A percentile compares a stretch with the other conserved stretches of the same genome.
These are phyloP conservation scores for Ganoderma leucocontextum DNA, from an alignment of 1,284 basidiomycete genomes.

Conservation along the genomic window DNA sequence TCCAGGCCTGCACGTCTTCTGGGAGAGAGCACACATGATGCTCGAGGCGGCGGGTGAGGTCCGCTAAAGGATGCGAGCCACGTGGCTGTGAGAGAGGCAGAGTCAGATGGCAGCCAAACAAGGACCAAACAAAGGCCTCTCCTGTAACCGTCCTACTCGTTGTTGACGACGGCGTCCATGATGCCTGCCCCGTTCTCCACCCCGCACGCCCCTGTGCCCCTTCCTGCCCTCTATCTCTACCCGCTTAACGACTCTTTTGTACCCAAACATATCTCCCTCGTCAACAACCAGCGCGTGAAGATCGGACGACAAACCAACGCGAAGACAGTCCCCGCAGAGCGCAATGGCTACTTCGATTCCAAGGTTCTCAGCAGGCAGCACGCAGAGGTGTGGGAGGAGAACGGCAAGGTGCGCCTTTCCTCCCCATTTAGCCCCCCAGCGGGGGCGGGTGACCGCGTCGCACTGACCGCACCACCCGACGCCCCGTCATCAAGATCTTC, in stretches of 20 bases:
- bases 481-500: slow-evolving; percentile 71
- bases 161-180: slow-evolving; percentile 43
- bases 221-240: slow-evolving; percentile 88
- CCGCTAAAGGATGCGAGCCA: slow-evolving; percentile 27
- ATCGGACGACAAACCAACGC: slow-evolving; percentile 98
- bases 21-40: slow-evolving; percentile 23
- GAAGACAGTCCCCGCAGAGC: slow-evolving; percentile 93
- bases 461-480: slow-evolving; percentile 6
- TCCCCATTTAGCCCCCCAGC: neutral
- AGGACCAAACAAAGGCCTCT: slow-evolving; percentile 38
- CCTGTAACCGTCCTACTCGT: slow-evolving; percentile 39
- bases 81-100: slow-evolving; percentile 29
- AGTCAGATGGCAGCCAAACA: slow-evolving; percentile 39
- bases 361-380: slow-evolving; percentile 97
- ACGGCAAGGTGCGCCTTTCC: slow-evolving; percentile 70
- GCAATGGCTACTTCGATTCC: slow-evolving; percentile 97
- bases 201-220: slow-evolving; percentile 45
- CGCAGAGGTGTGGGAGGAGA: slow-evolving; percentile 98
- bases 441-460: slow-evolving; percentile 1
- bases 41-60: slow-evolving; percentile 9
- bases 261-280: slow-evolving; percentile 94
- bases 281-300: slow-evolving; percentile 81
- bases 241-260: slow-evolving; percentile 97
- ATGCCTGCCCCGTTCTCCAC: slow-evolving; percentile 46
- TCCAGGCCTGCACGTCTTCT: slow-evolving; percentile 6